Conservation (phyloP, 495 filamentous ascomycete genomes). For the Rusavskia elegans region DNA sequence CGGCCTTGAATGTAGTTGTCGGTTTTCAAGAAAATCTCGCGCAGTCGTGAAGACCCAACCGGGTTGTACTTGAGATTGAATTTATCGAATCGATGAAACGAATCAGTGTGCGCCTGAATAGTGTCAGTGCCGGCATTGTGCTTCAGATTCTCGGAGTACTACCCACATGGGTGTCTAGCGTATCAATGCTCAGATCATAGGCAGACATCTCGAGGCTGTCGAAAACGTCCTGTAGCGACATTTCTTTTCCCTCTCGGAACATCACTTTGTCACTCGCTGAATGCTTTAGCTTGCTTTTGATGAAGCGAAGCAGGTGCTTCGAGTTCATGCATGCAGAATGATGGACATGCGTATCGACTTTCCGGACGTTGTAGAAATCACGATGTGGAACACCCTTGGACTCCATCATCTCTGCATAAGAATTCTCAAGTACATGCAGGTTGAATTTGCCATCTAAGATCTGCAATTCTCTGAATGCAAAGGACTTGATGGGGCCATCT, state of each 20-base stretch:
- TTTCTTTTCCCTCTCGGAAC: constrained; percentile 78
- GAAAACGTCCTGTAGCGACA: constrained; percentile 87
- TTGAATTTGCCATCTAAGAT: constrained; percentile 96
- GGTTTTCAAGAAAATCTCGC: constrained; percentile 95
- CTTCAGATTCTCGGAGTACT: background rate
- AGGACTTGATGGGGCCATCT: constrained; percentile 91
- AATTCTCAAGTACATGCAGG: constrained; percentile 78
- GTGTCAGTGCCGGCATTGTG: background rate
- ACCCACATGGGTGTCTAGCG: constrained; percentile 91
- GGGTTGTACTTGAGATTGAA: constrained; percentile 99
- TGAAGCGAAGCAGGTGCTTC: constrained; percentile 93
- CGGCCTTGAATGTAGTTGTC: constrained; percentile 94
- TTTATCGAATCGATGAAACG: constrained; percentile 97
- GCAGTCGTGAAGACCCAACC: constrained; percentile 82
- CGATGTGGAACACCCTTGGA: constrained; percentile 93
- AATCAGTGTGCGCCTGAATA: constrained; percentile 78
- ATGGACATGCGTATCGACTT: constrained; percentile 97
- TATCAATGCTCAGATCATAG: constrained; percentile 97
- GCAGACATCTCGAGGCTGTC: constrained; percentile 93
- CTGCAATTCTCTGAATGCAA: constrained; percentile 83
- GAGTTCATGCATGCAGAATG: constrained; percentile 99
- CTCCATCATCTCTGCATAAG: constrained; percentile 95
- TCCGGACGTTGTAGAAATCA: constrained; percentile 97
- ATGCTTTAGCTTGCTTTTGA: constrained; percentile 99
- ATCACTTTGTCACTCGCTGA: constrained; percentile 86